Evolutionary conservation across 2,329 filamentous ascomycete species (phyloP), one percentile per base, ranked within the genome.

Genomic region (Mariannaea elegans): DNA sequence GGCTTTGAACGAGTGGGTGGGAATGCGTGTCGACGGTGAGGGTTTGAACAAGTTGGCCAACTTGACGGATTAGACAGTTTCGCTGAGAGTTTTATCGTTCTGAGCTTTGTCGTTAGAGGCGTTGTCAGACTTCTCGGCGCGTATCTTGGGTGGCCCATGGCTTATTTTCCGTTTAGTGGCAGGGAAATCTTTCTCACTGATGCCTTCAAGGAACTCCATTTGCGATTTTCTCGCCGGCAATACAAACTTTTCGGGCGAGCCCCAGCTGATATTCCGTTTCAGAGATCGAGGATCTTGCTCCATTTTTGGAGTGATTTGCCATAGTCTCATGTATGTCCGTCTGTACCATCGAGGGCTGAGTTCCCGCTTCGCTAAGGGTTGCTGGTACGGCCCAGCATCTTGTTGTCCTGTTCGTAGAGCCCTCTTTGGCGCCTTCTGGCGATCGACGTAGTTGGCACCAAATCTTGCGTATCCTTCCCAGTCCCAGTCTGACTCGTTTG

Each of bases 21-120:
- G 86, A 2, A 88, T 94, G 86, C 84, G 91, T 31, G 87, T 93
- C 1, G 90, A 93, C 59, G 85, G 88, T 3, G 85, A 90, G 14
- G 84, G 77, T 1, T 72, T 94, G 75, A 77, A 73, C 24, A 88
- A 84, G 77, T 73, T 94, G 69, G 89, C 86, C 9, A 73, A 71
- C 14, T 65, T 84, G 65, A 64, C 73, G 32, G 72, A 77, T 44
- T 75, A 66, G 53, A 50, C 14, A 4, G 13, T n/a, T 21, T 27
- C 23, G 3, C 8, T 19, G 19, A 3, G 10, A 14, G n/a, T 38
- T 3, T 38, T 16, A 36, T 36, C 8, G 5, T 42, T 42, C 14
- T 5, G 19, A 13, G 39, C 39, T 9, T 23, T 10, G 13, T 14
- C 8, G 10, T n/a, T 27, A 12, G 10, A 44, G 12, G 41, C 21